Evolutionary conservation across 805 yeast genomes (phyloP), one percentile per base, ranked within the genome.

Genomic region (Tetrapisispora taiwanensis): DNA sequence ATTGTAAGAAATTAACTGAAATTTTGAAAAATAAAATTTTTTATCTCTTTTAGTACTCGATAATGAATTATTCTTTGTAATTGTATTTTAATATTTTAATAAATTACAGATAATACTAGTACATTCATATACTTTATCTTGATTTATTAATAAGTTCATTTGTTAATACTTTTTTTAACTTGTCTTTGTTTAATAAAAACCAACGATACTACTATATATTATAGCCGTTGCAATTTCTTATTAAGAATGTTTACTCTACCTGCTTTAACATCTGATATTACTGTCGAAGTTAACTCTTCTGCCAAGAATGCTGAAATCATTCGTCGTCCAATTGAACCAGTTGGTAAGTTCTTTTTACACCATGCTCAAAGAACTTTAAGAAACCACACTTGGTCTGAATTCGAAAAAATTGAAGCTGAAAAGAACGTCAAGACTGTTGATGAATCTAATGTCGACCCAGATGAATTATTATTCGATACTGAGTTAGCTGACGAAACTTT

Each of bases 331-430:
- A 73, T 89, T 50, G 98, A 92, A 71, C 97, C 98, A 32, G 96
- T 90, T 53, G 98, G 98, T 46, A 90, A 94, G 50, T 84, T 77
- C 63, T 92, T 89, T 72, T 72, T 92, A 56, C 96, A 96, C 42
- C 98, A 92, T 62, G 97, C 97, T 47, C 80, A 95, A 54, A 84
- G 98, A 74, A 78, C 94, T 44, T 74, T 89, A 56, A 81, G 95
- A 70, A 95, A 95, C 65, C 96, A 95, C 71, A 87, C 97, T 41
- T 92, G 97, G 95, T 87, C 97, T 45, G 97, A 92, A 70, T 92
- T 78, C 61, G 98, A 92, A 71, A 81, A 84, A 65, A 71, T 88
- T 54, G 94, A 89, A 74, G 95, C 95, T 48, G 94, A 82, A 63
- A 80, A 78, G 69, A 85, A 85, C 67, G 95, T 84, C 58, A 74